Evolutionary conservation across 1,284 basidiomycete genomes (phyloP), one percentile per base, ranked within the genome.

Genomic region (Mixia osmundae): DNA sequence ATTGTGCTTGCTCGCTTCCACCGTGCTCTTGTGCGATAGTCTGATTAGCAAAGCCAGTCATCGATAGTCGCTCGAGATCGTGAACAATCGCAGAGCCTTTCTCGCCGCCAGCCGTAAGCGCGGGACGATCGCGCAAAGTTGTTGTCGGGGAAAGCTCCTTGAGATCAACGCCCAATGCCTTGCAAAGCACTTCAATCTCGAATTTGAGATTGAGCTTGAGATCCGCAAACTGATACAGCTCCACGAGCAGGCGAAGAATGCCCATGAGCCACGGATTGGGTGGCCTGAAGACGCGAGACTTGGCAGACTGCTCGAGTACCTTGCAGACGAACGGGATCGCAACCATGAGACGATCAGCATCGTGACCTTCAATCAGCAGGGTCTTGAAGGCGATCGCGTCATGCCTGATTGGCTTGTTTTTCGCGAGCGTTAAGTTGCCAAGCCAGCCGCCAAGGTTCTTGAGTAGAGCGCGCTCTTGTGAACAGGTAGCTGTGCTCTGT

Each of bases 251-350:
- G 44, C 76, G 71, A 47, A 97, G 64, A 43, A 97, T 77, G 0
- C 78, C 87, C 74, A 91, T 85, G 39, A 99, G 60, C 91, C 91
- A 99, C 1, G 91, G 91, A 57, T 97, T 99, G 19, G 91, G 91
- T 12, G 80, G 76, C 50, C 69, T 73, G 69, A 97, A 99, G 25
- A 97, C 79, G 44, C 66, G 72, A 29, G 85, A 94, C 52, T 74
- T 72, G 37, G 72, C 67, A 49, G 80, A 87, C 35, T 80, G 79
- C 53, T 87, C 80, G 37, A 99, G 67, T 4, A 89, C 76, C 58
- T 94, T 95, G 70, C 87, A 95, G 21, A 97, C 80, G 55, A 97
- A 99, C 1, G 91, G 87, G 44, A 99, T 94, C 7, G 87, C 85
- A 11, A 95, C 79, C 33, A 89, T 72, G 30, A 95, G 66, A 32